These are phyloP conservation scores for Cryptosporidium andersoni DNA, from an alignment of 169 alveolate species.

Conservation along the genomic window DNA sequence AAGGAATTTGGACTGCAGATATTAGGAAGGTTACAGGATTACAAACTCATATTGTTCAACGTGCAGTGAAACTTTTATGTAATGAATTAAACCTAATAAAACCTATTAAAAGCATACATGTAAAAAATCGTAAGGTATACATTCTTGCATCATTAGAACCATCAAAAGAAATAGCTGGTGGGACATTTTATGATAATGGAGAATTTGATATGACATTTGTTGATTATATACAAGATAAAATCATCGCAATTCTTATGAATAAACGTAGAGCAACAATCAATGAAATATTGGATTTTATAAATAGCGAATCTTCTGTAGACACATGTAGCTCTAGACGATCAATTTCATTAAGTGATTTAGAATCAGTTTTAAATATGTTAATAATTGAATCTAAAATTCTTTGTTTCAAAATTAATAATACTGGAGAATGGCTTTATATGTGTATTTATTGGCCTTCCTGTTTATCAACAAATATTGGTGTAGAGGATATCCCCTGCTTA, in stretches of 20 bases:
- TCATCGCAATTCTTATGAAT: slow-evolving; percentile 71
- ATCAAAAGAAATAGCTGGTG: slow-evolving; percentile 89
- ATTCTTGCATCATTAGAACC: slow-evolving; percentile 88
- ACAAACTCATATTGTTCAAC: slow-evolving; percentile 87
- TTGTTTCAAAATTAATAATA: slow-evolving; percentile 72
- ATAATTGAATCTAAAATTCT: slow-evolving; percentile 72
- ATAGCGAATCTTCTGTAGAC: slow-evolving; percentile 71
- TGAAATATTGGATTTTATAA: slow-evolving; percentile 73
- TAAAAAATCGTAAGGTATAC: slow-evolving; percentile 88
- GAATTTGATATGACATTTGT: slow-evolving; percentile 89
- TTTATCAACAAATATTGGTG: slow-evolving; percentile 69
- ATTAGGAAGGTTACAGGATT: slow-evolving; percentile 86
- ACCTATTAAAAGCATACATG: slow-evolving; percentile 88
- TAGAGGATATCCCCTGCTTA: slow-evolving; percentile 78
- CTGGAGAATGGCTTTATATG: slow-evolving; percentile 13
- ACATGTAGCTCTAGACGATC: slow-evolving; percentile 72
- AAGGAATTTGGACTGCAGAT: slow-evolving; percentile 92
- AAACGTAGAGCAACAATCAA: slow-evolving; percentile 53
- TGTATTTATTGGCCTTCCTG: slow-evolving; percentile 52
- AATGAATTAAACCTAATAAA: slow-evolving; percentile 84
- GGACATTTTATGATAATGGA: slow-evolving; percentile 89
- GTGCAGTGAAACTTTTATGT: slow-evolving; percentile 84
- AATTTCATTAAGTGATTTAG: slow-evolving; percentile 73
- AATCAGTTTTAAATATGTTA: slow-evolving; percentile 75
- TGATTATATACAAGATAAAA: slow-evolving; percentile 78